Evolutionary conservation across 495 filamentous ascomycete species (phyloP), one percentile per base, ranked within the genome.

Genomic region (Aspergillus wentii): DNA sequence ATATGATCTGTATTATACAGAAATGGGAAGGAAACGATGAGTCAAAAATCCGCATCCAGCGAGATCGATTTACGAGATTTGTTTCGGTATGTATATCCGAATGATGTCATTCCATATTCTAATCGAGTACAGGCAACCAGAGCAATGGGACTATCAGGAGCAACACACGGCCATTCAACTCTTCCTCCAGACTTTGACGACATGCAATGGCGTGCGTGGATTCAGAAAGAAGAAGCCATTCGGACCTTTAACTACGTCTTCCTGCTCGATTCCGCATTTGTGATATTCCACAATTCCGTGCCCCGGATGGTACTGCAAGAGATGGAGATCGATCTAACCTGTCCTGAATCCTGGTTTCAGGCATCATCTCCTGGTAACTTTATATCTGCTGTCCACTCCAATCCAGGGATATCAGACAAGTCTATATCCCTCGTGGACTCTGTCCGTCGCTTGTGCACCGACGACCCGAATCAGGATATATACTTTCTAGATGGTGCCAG

Each of bases 191-290:
- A 25, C 22, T 25, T 25, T 25, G 22, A 10, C 5, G 22, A 5
- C 10, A 10, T 6, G 5, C 22, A 25, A 25, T 25, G 22, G 22
- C 22, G 10, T 25, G 10, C 6, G 10, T 25, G 10, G 5, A 25
- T 25, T 10, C 6, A 25, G 22, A 25, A 25, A 10, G 22, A 25
- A 10, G 22, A 31, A 29, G 18, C 18, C 17, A 18, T 3, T 33
- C 52, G 52, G 10, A 44, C 52, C 11, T 35, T 56, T 3, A 56
- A 19, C n/a, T 56, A 47, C 17, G 42, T 56, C 10, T 56, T 56
- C 22, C 33, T 52, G 5, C 46, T 56, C 16, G 52, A 56, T 25
- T 38, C 45, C 8, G 52, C 52, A 5, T 41, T 52, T 8, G 47
- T 45, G 1, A 52, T 56, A 9, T 35, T 56, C 8, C 52, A 56